Base-by-base conservation (phyloP, 306 rosid genomes). In the Vigna nakashimae region DNA sequence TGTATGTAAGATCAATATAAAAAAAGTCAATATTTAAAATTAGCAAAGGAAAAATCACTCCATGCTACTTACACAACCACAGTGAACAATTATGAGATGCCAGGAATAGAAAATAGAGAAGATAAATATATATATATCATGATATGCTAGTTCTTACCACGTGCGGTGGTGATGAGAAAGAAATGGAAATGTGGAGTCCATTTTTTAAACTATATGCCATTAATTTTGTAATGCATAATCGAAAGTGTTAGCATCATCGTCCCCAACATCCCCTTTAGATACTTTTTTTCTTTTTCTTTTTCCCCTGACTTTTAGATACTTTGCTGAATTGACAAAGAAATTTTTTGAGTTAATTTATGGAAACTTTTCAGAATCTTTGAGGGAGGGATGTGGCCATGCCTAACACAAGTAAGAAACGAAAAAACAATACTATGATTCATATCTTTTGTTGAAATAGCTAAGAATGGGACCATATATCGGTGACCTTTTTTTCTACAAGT, bases 341-440 rank as follows among this genome's bases (percentile, higher is more conserved):
- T 40, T 65, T 55, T 65, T 14, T 75, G 7, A 65, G 59, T 43
- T 42, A 2, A 42, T 42, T 51, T 12, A 16, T 43, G 51, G 62
- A n/a, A 65, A 66, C 84, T 68, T 89, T 87, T 80, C 67, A 84
- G 79, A 83, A 80, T 70, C 73, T 78, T 49, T 66, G 75, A 82
- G 60, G 68, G 30, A 75, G 79, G 72, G 75, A 80, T 74, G 57
- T 45, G 66, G 55, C 77, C 88, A 74, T 66, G 59, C 80, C 86
- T 82, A 84, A 73, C 80, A 36, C 14, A 48, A 80, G 90, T 85
- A 88, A 80, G 83, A 89, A 88, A 91, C 97, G 90, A 90, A 90
- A 89, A 84, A 84, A 78, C 83, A 82, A 85, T 94, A 11, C 50
- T 45, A 84, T 85, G 85, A 76, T 71, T 68, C 58, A 66, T 17